Conservation (phyloP, 2,329 filamentous ascomycete genomes). For the Sporothrix dimorphospora region DNA sequence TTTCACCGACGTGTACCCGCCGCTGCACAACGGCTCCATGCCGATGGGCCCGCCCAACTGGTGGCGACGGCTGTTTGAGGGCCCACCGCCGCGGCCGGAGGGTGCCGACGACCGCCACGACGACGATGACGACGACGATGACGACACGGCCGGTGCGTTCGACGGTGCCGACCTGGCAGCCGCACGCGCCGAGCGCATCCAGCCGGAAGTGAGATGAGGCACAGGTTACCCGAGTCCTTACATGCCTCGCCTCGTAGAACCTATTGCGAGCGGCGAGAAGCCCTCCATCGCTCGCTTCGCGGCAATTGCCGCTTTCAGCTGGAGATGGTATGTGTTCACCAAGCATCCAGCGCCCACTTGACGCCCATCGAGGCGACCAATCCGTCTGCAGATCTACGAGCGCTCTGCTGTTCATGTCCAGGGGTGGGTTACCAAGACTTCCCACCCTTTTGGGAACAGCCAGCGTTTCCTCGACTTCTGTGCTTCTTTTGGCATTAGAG, state of each 20-base stretch:
- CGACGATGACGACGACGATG: slow-evolving; percentile 52
- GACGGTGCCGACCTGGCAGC: slow-evolving; percentile 64
- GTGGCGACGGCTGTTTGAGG: slow-evolving; percentile 85
- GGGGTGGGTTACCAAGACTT: neutral
- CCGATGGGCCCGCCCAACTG: slow-evolving; percentile 87
- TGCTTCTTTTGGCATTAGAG: neutral
- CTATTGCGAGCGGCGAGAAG: neutral
- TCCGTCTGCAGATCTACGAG: neutral
- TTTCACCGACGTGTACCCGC: slow-evolving; percentile 94
- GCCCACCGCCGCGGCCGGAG: slow-evolving; percentile 43
- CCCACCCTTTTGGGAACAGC: neutral
- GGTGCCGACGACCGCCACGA: slow-evolving; percentile 39
- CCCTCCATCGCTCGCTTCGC: neutral
- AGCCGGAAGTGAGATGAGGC: slow-evolving; percentile 39
- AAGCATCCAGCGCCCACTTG: neutral
- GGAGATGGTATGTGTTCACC: neutral
- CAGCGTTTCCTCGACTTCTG: neutral
- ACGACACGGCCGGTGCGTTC: slow-evolving; percentile 56
- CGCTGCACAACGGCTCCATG: slow-evolving; percentile 79
- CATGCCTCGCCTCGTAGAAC: neutral
- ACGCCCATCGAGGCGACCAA: neutral
- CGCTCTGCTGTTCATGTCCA: neutral
- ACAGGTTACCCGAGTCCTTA: too few species aligned
- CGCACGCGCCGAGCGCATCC: slow-evolving; percentile 41
- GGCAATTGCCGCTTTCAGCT: neutral